Evolutionary conservation across 352 stramenopile species (phyloP).

Genomic region (Phytophthora ohioensis): DNA sequence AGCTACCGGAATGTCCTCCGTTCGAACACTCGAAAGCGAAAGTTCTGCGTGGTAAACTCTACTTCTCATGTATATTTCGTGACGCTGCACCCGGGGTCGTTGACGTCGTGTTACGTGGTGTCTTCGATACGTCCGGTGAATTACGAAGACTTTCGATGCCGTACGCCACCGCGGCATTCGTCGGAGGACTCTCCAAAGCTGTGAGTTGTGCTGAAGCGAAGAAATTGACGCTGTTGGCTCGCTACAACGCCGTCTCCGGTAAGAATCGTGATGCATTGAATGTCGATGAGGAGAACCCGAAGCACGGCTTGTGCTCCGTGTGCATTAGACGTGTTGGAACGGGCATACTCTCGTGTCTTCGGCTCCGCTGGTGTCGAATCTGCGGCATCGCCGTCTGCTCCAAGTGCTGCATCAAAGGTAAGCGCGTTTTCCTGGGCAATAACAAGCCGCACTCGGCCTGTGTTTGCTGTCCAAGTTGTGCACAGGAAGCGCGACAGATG

Average conservation of each 20-base stretch:
- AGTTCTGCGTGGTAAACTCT: constrained; percentile 38
- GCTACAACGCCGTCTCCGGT: constrained; percentile 29
- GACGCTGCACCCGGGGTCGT: constrained; percentile 39
- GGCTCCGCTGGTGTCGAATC: constrained; percentile 41
- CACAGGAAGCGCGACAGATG: constrained; percentile 41
- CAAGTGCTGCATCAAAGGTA: constrained; percentile 55
- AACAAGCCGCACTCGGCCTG: constrained; percentile 22
- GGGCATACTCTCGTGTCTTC: constrained; percentile 20
- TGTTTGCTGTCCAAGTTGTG: constrained; percentile 42
- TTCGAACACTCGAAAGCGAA: constrained; percentile 35
- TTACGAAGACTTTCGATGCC: constrained; percentile 36
- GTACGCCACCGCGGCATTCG: constrained; percentile 40
- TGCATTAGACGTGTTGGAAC: constrained; percentile 33
- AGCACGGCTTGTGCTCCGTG: constrained; percentile 34
- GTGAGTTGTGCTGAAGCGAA: constrained; percentile 48
- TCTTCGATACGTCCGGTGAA: constrained; percentile 42
- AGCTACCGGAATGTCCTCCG: constrained; percentile 42
- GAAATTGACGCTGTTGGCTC: constrained; percentile 48
- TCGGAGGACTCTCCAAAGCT: constrained; percentile 35
- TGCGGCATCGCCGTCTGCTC: constrained; percentile 48
- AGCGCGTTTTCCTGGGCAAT: constrained; percentile 44
- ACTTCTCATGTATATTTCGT: constrained; percentile 43
- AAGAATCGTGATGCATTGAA: constrained; percentile 33
- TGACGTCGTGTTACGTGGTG: constrained; percentile 41
- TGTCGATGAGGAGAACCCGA: constrained; percentile 20